phyloP scores from a whole-genome alignment of 75 land plant genomes.

The Azolla pinnata region DNA sequence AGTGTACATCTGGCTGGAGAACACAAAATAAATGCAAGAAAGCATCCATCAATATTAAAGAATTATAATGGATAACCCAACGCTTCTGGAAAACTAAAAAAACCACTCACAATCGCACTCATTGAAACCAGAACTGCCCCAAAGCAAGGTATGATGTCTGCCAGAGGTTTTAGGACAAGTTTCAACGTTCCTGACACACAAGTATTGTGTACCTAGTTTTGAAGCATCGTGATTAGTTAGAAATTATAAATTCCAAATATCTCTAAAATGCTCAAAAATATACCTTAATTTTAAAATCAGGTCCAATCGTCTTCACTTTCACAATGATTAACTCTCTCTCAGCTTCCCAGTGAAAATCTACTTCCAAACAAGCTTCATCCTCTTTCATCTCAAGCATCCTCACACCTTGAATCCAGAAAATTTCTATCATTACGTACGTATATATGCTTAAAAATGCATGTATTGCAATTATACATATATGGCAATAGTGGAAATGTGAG shows the following conservation, averaged over 20 bases:
- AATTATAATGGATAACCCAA: not conserved
- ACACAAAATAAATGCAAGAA: conserved; percentile 4
- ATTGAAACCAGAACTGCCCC: conserved; percentile 31
- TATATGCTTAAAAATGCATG: not conserved
- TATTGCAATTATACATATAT: not conserved
- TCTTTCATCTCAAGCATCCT: conserved; percentile 17
- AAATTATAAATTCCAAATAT: not conserved
- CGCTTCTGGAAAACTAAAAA: not conserved
- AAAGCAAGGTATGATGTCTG: conserved; percentile 26
- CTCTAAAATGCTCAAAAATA: not conserved
- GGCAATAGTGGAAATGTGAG: conserved; percentile 10
- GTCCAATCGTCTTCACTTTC: conserved; percentile 23
- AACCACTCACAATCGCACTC: conserved; percentile 22
- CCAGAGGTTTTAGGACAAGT: conserved; percentile 35
- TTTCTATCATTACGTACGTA: not conserved
- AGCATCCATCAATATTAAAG: too few species aligned
- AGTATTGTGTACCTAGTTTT: conserved; percentile 25
- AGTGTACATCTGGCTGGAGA: conserved; percentile 30
- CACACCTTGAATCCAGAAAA: conserved; percentile 17
- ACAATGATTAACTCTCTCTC: conserved; percentile 21
- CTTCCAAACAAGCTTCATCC: conserved; percentile 29
- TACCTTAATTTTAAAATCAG: conserved; percentile 29
- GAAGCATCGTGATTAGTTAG: not conserved
- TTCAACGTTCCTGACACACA: conserved; percentile 16
- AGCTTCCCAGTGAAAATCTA: conserved; percentile 15